A percentile compares a stretch with the other conserved stretches of the same genome.
phyloP scores from a whole-genome alignment of 2,329 filamentous ascomycete genomes.

The Hypoxylon sp. region DNA sequence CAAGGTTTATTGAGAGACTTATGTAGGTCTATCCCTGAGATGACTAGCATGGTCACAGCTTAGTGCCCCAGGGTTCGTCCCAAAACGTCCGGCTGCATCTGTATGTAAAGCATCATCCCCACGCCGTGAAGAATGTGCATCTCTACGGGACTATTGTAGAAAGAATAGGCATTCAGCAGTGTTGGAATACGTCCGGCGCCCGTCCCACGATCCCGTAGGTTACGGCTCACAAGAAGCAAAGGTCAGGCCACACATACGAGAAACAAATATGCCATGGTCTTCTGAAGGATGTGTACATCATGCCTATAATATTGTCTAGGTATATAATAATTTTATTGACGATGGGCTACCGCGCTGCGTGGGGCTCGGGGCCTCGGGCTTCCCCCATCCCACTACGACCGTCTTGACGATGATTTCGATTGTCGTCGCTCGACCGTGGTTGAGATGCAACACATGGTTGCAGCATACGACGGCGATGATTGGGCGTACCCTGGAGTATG shows the following conservation, averaged over 20 bases:
- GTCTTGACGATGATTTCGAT: slow-evolving; percentile 27
- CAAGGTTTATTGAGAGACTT: slow-evolving; percentile 36
- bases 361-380: slow-evolving; percentile 41
- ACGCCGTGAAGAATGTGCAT: slow-evolving; percentile 35
- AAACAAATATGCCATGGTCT: slow-evolving; percentile 15
- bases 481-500: slow-evolving; percentile 40
- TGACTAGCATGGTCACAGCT: slow-evolving; percentile 46
- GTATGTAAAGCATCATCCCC: slow-evolving; percentile 45
- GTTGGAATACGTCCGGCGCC: slow-evolving; percentile 14
- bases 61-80: slow-evolving; percentile 45
- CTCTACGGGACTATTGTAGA: slow-evolving; percentile 19
- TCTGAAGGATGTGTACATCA: background rate
- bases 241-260: slow-evolving; percentile 15
- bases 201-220: slow-evolving; percentile 28
- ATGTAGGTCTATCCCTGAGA: slow-evolving; percentile 42
- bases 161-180: slow-evolving; percentile 21
- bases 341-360: slow-evolving; percentile 31
- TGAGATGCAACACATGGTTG: slow-evolving; percentile 40
- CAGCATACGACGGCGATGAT: slow-evolving; percentile 34
- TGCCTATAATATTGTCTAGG: slow-evolving; percentile 15
- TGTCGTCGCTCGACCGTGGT: slow-evolving; percentile 38
- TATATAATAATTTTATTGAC: slow-evolving; percentile 3
- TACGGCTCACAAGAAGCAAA: slow-evolving; percentile 15
- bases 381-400: slow-evolving; percentile 40
- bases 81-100: slow-evolving; percentile 45